phyloP scores from a whole-genome alignment of 2,329 filamentous ascomycete genomes.

The Salinomyces thailandicus region DNA sequence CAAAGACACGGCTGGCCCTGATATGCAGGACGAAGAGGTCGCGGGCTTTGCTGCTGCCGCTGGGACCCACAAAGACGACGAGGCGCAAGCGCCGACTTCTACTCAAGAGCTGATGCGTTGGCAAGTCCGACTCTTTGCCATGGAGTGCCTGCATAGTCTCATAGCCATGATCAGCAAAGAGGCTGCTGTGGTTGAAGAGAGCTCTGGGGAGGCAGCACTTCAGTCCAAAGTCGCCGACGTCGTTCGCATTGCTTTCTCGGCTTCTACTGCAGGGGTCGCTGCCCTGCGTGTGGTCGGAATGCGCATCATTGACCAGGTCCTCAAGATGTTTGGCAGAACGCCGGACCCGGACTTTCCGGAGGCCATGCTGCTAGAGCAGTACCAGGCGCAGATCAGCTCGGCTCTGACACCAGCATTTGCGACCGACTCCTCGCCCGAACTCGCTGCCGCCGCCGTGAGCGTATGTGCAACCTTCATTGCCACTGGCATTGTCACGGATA shows the following conservation, averaged over 20 bases:
- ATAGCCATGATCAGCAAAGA: conserved; percentile 71
- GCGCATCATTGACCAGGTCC: conserved; percentile 83
- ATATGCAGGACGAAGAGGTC: conserved; percentile 90
- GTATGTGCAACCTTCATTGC: conserved; percentile 98
- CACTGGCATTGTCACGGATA: conserved; percentile 91
- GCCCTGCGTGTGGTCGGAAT: conserved; percentile 83
- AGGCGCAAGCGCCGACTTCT: conserved; percentile 28
- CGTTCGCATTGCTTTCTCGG: conserved; percentile 92
- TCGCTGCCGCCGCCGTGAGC: conserved; percentile 91
- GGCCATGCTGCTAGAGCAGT: conserved; percentile 90
- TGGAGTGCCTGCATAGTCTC: conserved; percentile 77
- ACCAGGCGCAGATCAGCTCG: conserved; percentile 95
- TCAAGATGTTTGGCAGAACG: conserved; percentile 92
- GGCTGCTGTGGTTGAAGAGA: conserved; percentile 65
- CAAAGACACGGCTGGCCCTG: conserved; percentile 49
- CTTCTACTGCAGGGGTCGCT: conserved; percentile 85
- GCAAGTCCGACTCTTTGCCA: conserved; percentile 91
- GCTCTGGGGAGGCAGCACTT: conserved; percentile 63
- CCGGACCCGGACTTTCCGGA: conserved; percentile 97
- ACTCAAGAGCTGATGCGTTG: conserved; percentile 83
- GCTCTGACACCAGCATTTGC: conserved; percentile 94
- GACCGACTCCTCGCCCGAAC: conserved; percentile 85
- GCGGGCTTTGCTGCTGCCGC: conserved; percentile 81
- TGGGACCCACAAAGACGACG: conserved; percentile 41
- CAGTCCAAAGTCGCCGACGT: conserved; percentile 83